Conservation (phyloP, 306 rosid species). For the Prunus campanulata region DNA sequence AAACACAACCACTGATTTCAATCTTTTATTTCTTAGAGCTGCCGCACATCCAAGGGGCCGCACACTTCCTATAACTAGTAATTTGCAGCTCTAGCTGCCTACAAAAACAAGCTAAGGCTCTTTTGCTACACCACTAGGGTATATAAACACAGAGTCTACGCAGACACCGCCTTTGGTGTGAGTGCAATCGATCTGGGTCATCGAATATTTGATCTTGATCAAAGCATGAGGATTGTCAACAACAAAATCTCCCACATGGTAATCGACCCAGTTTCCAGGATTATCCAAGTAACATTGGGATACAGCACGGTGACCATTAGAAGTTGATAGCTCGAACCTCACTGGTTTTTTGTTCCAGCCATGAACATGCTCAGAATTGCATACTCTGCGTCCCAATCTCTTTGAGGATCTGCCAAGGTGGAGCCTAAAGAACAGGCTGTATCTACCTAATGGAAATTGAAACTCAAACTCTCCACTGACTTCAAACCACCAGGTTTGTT, state of each 20-base stretch:
- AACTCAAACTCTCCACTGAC: constrained; percentile 75
- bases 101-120: constrained; percentile 30
- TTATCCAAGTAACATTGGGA: constrained; percentile 57
- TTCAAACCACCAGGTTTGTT: constrained; percentile 96
- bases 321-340: constrained; percentile 61
- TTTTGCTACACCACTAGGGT: constrained; percentile 33
- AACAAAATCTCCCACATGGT: constrained; percentile 69
- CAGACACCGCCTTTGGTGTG: constrained; percentile 93
- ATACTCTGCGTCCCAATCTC: constrained; percentile 70
- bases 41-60: not conserved
- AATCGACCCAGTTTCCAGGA: constrained; percentile 68
- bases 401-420: constrained; percentile 66
- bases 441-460: constrained; percentile 68
- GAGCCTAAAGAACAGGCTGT: constrained; percentile 67
- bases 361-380: constrained; percentile 61
- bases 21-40: not conserved
- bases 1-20: not conserved
- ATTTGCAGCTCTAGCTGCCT: constrained; percentile 25
- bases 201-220: constrained; percentile 66
- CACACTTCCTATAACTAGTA: constrained; percentile 11
- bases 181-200: constrained; percentile 85
- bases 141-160: constrained; percentile 71
- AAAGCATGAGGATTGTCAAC: constrained; percentile 41
- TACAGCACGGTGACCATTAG: constrained; percentile 59
- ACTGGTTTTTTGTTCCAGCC: constrained; percentile 88